Conservation (phyloP, 805 yeast species). For the Wickerhamomyces hampshirensis region DNA sequence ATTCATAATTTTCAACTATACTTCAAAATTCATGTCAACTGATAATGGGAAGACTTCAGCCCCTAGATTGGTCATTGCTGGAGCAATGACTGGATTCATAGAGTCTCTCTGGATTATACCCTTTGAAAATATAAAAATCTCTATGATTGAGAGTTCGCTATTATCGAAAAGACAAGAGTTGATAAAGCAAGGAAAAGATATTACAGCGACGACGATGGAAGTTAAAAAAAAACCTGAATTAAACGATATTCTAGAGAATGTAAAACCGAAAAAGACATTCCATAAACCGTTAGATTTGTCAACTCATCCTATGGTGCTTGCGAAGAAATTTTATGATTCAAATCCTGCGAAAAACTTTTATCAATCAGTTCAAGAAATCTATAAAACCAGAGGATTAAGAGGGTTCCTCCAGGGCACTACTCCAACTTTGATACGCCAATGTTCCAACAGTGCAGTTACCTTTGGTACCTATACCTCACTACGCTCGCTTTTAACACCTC, state of each 20-base stretch:
- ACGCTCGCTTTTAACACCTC: conserved; percentile 65
- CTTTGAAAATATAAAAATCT: conserved; percentile 79
- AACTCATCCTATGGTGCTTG: conserved; percentile 27
- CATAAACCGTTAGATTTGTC: conserved; percentile 22
- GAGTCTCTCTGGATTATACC: conserved; percentile 87
- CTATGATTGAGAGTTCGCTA: conserved; percentile 69
- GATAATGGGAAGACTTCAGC: conserved; percentile 62
- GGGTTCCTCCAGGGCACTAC: conserved; percentile 81
- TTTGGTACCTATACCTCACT: conserved; percentile 77
- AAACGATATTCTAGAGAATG: conserved; percentile 5
- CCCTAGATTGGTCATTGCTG: conserved; percentile 80
- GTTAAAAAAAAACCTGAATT: conserved; percentile 3
- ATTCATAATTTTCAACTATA: conserved; percentile 69
- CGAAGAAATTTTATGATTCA: conserved; percentile 35
- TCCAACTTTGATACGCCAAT: conserved; percentile 80
- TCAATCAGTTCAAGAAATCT: conserved; percentile 60
- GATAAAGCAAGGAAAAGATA: conserved; percentile 23
- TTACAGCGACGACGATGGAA: conserved; percentile 26
- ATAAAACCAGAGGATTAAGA: conserved; percentile 60
- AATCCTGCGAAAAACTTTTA: conserved; percentile 50
- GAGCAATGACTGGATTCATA: conserved; percentile 72
- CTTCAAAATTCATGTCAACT: conserved; percentile 61
- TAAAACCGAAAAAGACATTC: conserved; percentile 23
- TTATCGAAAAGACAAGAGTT: conserved; percentile 24
- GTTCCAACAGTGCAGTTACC: conserved; percentile 74